Conservation (phyloP, 805 yeast species). For the Cyberlindnera mycetangii region DNA sequence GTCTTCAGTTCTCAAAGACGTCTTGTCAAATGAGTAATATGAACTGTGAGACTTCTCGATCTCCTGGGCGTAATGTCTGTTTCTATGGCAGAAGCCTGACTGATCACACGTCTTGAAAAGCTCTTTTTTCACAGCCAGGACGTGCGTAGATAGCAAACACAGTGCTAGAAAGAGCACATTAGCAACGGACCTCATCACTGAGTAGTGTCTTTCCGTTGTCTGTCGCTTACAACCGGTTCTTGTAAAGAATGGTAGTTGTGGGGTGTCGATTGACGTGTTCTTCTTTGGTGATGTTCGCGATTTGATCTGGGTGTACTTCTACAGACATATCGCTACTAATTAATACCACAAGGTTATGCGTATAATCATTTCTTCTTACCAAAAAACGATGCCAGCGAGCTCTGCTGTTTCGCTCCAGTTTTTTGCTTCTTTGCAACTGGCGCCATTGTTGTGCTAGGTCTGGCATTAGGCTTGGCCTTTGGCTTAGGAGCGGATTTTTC, state of each 20-base stretch:
- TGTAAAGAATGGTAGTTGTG: no score
- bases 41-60: conserved; percentile 29
- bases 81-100: conserved; percentile 82
- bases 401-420: conserved; percentile 35
- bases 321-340: no score
- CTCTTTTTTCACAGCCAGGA: conserved; percentile 53
- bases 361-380: conserved; percentile 32
- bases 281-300: no score
- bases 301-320: no score
- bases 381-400: conserved; percentile 48
- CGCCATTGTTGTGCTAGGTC: neutral
- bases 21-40: conserved; percentile 41
- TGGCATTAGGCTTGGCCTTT: conserved; percentile 14
- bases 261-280: conserved; percentile 3
- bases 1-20: conserved; percentile 30
- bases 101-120: conserved; percentile 75
- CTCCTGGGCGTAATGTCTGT: conserved; percentile 57
- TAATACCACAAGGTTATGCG: no score
- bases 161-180: neutral
- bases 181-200: conserved; percentile 1
- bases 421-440: conserved; percentile 19
- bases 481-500: conserved; percentile 21
- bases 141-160: neutral
- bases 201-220: no score
- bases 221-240: no score